Conservation (phyloP, 805 yeast genomes). For the Grigorovia transvaalensis region DNA sequence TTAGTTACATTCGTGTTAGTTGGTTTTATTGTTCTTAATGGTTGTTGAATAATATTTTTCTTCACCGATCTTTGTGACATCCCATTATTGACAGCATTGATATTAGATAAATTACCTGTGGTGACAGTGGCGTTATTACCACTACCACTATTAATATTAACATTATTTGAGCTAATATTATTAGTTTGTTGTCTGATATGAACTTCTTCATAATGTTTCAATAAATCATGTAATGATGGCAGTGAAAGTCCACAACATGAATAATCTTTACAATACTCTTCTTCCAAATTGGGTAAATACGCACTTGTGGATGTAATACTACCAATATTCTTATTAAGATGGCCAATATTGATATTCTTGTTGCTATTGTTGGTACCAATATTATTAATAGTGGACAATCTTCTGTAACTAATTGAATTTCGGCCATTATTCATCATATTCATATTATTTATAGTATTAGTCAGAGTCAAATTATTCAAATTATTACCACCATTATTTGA, state of each 20-base stretch:
- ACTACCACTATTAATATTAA: neutral
- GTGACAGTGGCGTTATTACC: neutral
- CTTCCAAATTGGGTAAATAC: constrained; percentile 86
- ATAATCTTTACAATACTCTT: constrained; percentile 93
- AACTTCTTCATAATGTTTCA: constrained; percentile 92
- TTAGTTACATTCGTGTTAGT: neutral
- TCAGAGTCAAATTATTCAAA: constrained; percentile 1
- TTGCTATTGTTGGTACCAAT: neutral
- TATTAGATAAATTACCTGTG: neutral
- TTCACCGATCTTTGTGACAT: neutral
- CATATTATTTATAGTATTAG: neutral
- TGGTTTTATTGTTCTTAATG: constrained; percentile 1
- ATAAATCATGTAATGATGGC: constrained; percentile 87
- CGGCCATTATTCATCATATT: neutral
- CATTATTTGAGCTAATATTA: neutral
- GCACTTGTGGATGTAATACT: constrained; percentile 41
- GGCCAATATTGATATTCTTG: neutral
- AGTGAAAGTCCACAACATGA: constrained; percentile 88
- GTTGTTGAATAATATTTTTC: constrained; percentile 5
- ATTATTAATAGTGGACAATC: constrained; percentile 9
- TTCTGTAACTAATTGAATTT: constrained; percentile 7
- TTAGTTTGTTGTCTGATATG: constrained; percentile 41
- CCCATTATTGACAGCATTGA: neutral
- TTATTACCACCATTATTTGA: neutral
- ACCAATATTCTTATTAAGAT: constrained; percentile 6